Percentiles rank a stretch among this genome's conserved stretches.
phyloP scores from a whole-genome alignment of 2,329 filamentous ascomycete species.

The Trichoderma gracile region DNA sequence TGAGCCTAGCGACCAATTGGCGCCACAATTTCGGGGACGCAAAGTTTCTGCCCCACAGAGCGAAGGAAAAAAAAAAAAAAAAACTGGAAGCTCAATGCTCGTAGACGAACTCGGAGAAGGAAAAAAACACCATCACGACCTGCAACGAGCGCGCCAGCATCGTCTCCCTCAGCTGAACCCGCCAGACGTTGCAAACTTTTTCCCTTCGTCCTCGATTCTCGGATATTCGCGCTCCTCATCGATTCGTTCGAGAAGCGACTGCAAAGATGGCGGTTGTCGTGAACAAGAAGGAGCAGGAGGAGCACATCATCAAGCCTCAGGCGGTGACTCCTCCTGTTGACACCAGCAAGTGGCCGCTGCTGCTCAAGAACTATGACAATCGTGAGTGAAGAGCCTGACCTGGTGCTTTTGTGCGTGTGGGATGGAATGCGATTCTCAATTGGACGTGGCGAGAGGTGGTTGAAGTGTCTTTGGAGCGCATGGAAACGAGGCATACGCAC shows the following conservation, averaged over 20 bases:
- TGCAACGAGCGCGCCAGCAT: conserved; percentile 10
- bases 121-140: conserved; percentile 25
- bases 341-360: conserved; percentile 87
- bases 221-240: conserved; percentile 1
- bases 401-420: not conserved
- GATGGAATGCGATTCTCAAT: conserved; percentile 1
- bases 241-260: conserved; percentile 9
- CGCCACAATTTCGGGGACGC: conserved; percentile 26
- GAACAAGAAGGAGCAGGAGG: conserved; percentile 52
- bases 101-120: conserved; percentile 25
- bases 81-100: conserved; percentile 28
- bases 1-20: conserved; percentile 21
- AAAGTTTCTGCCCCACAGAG: conserved; percentile 30
- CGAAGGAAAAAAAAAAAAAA: conserved; percentile 32
- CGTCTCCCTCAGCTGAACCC: conserved; percentile 12
- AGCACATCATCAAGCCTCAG: conserved; percentile 92
- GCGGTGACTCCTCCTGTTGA: conserved; percentile 74
- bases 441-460: not conserved
- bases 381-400: conserved; percentile 55
- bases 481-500: not conserved
- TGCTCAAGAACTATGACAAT: conserved; percentile 95
- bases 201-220: not conserved
- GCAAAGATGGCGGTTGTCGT: conserved; percentile 49
- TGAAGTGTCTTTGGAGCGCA: not conserved
- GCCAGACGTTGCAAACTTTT: conserved; percentile 7